Evolutionary conservation across 2,329 filamentous ascomycete species (phyloP).

Genomic region (Pseudogymnoascus sp.): DNA sequence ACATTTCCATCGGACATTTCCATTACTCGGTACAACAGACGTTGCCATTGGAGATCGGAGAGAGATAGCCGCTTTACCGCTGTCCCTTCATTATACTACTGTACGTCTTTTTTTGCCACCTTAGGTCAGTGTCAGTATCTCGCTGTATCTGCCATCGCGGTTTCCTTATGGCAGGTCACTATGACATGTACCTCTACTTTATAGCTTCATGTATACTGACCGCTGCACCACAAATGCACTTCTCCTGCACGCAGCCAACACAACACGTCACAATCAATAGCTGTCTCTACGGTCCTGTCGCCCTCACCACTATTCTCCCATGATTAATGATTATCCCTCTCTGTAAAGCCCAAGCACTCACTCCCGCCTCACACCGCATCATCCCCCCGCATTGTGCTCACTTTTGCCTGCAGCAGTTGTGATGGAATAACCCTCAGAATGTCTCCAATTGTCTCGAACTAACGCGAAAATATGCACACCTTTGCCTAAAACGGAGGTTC

Average conservation of each 20-base stretch:
- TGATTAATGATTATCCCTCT: not conserved
- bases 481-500: not conserved
- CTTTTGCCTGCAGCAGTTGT: not conserved
- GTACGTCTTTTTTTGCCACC: not conserved
- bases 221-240: not conserved
- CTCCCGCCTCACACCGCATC: slow-evolving; percentile 2
- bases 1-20: not conserved
- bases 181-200: not conserved
- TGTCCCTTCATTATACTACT: not conserved
- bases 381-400: not conserved
- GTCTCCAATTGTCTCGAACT: not conserved
- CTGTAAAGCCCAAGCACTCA: not conserved
- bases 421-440: not conserved
- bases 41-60: not conserved
- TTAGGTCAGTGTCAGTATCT: not conserved
- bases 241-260: not conserved
- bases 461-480: not conserved
- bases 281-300: no score
- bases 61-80: not conserved
- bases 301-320: no score
- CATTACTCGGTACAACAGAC: not conserved
- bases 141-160: not conserved
- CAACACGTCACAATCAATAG: not conserved
- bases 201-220: not conserved
- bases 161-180: not conserved